These are phyloP conservation scores for Diaporthe sp. DNA, from an alignment of 2,329 filamentous ascomycete genomes.

Conservation along the genomic window DNA sequence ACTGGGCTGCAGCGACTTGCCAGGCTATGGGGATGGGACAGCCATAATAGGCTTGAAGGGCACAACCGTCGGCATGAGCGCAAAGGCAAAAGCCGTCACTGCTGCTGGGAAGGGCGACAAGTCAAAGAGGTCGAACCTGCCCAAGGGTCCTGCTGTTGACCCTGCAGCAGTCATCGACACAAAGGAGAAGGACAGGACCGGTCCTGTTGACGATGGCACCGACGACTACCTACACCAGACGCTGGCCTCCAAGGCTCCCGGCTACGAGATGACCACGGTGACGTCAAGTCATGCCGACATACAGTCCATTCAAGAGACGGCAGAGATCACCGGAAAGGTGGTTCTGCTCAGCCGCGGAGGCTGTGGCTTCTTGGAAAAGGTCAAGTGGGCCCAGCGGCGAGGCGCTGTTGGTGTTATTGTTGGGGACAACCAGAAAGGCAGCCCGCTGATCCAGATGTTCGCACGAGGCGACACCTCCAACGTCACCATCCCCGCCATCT, in stretches of 20 bases:
- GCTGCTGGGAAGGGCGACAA: constrained; percentile 51
- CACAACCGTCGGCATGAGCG: constrained; percentile 55
- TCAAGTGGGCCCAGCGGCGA: constrained; percentile 94
- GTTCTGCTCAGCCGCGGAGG: constrained; percentile 92
- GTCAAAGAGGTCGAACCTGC: constrained; percentile 53
- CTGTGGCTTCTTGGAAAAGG: constrained; percentile 96
- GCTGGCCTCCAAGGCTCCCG: constrained; percentile 51
- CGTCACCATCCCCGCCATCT: constrained; percentile 92
- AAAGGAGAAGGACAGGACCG: constrained; percentile 48
- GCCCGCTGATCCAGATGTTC: constrained; percentile 96
- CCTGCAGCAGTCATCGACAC: constrained; percentile 45
- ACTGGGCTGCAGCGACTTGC: constrained; percentile 94
- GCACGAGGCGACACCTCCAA: constrained; percentile 97
- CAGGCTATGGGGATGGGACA: constrained; percentile 82
- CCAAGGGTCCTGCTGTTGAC: constrained; percentile 50
- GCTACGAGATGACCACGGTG: constrained; percentile 53
- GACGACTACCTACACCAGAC: constrained; percentile 84
- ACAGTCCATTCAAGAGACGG: constrained; percentile 89
- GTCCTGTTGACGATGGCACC: constrained; percentile 77
- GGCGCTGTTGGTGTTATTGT: constrained; percentile 93
- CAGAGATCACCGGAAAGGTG: constrained; percentile 94
- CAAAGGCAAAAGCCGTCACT: constrained; percentile 51
- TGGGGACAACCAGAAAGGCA: constrained; percentile 91
- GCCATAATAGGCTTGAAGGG: constrained; percentile 54
- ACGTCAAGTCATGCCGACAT: constrained; percentile 83